phyloP scores from a whole-genome alignment of 2,329 filamentous ascomycete species.

The Cladophialophora psammophila region DNA sequence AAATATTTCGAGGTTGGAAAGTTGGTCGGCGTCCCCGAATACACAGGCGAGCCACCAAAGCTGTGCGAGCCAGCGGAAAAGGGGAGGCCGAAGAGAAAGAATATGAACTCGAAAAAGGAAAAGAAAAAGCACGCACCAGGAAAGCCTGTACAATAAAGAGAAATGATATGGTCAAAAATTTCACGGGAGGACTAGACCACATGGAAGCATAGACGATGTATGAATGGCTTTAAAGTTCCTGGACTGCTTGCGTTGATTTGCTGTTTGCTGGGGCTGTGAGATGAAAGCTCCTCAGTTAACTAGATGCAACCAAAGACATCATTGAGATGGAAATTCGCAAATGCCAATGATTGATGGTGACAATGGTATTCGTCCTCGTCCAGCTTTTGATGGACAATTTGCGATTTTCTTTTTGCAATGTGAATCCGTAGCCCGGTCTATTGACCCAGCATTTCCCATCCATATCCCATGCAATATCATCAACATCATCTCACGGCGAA shows the following conservation, averaged over 20 bases:
- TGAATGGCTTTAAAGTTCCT: neutral
- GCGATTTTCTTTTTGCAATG: conserved; percentile 6
- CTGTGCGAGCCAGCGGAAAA: conserved; percentile 76
- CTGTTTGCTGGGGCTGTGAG: neutral
- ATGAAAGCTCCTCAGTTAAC: neutral
- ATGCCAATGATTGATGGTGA: neutral
- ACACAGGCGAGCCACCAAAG: conserved; percentile 60
- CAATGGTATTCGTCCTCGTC: conserved; percentile 1
- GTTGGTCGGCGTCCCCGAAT: conserved; percentile 60
- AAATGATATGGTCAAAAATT: neutral
- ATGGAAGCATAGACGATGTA: neutral
- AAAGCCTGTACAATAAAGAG: conserved; percentile 38
- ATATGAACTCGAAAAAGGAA: conserved; percentile 36
- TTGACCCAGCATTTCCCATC: neutral
- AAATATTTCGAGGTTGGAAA: conserved; percentile 84
- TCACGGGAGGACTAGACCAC: neutral
- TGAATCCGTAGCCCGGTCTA: neutral
- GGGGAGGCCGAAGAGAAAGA: conserved; percentile 63
- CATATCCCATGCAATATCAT: conserved; percentile 5
- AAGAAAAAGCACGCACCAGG: conserved; percentile 32
- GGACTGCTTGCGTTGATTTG: neutral
- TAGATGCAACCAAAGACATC: neutral
- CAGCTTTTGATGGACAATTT: neutral
- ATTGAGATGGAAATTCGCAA: neutral
- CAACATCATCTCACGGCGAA: conserved; percentile 8